phyloP scores from a whole-genome alignment of 2,329 filamentous ascomycete genomes.

The Fusarium brevicatenulatum region DNA sequence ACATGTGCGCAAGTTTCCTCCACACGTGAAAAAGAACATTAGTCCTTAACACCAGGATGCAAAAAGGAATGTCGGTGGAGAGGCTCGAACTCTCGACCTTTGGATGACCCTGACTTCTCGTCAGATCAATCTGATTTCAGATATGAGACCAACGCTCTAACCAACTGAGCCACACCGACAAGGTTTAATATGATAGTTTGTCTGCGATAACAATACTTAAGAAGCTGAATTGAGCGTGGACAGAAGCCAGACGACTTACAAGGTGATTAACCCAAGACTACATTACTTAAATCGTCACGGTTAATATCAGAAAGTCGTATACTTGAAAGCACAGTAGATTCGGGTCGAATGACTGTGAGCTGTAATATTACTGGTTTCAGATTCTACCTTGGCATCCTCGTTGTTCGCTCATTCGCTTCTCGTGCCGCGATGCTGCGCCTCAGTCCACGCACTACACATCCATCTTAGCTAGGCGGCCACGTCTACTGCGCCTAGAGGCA shows the following conservation, averaged over 20 bases:
- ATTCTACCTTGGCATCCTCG: not conserved
- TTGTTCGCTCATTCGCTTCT: not conserved
- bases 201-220: rapidly evolving
- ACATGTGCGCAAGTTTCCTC: not conserved
- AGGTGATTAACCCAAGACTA: not conserved
- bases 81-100: no score
- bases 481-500: not conserved
- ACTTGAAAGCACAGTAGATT: no score
- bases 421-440: not conserved
- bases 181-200: not conserved
- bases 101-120: no score
- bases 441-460: constrained; percentile 19
- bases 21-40: not conserved
- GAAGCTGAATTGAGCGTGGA: rapidly evolving
- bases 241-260: not conserved
- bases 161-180: not conserved
- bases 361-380: not conserved
- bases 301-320: not conserved
- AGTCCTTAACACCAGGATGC: rapidly evolving
- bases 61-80: not conserved
- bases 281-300: not conserved
- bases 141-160: no score
- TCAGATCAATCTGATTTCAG: no score
- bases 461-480: constrained; percentile 15
- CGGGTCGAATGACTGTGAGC: not conserved